phyloP scores from a whole-genome alignment of 1,284 basidiomycete genomes.

The Ganoderma resinaceum region DNA sequence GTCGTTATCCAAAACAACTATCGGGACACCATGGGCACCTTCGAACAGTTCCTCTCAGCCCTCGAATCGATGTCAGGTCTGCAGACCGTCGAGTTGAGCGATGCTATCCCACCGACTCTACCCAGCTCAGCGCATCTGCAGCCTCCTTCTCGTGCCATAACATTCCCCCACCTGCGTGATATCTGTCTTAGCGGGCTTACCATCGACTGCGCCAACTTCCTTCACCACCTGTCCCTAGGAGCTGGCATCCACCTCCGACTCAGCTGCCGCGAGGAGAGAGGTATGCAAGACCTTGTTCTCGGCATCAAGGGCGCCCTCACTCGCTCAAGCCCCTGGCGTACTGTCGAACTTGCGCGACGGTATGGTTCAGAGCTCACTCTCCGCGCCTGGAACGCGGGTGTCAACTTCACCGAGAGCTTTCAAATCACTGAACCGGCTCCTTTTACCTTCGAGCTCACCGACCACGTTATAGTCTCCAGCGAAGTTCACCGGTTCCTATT shows the following conservation, averaged over 20 bases:
- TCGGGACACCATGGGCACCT: neutral
- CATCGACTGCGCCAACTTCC: constrained; percentile 23
- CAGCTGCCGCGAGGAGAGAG: neutral
- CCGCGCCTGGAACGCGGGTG: neutral
- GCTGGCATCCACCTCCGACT: neutral
- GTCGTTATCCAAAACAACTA: constrained; percentile 8
- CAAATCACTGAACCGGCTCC: neutral
- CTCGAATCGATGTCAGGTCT: constrained; percentile 5
- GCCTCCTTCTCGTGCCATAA: neutral
- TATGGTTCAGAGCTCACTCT: neutral
- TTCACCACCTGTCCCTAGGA: constrained; percentile 7
- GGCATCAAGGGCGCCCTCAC: neutral
- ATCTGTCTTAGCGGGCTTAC: constrained; percentile 3
- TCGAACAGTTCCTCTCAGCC: constrained; percentile 2
- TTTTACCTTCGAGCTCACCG: neutral
- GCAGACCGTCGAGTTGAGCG: neutral
- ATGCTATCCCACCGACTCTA: neutral
- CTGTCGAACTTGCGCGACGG: neutral
- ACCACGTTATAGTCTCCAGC: neutral
- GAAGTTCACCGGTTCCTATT: neutral
- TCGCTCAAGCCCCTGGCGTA: neutral
- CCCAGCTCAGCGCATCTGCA: neutral
- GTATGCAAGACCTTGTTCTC: neutral
- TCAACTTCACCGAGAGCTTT: neutral
- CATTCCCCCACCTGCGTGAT: neutral